A percentile compares a stretch with the other conserved stretches of the same genome.
These are phyloP conservation scores for Colletotrichum sp. DNA, from an alignment of 2,329 filamentous ascomycete genomes.

Conservation along the genomic window DNA sequence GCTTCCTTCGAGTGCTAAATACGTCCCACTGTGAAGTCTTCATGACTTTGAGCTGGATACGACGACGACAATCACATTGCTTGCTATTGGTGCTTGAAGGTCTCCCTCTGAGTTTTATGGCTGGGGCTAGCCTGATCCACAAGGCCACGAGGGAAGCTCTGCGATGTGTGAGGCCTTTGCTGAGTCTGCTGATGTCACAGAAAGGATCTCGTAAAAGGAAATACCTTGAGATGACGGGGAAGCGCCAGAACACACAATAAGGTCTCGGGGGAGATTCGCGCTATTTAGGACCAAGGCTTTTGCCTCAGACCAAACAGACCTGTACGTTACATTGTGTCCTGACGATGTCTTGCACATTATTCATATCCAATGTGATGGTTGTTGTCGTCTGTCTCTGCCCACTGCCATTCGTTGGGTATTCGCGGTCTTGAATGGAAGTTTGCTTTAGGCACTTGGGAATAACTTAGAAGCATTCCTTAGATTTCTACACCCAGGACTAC, in stretches of 20 bases:
- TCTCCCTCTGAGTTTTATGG: accelerated
- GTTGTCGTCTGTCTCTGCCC: not conserved
- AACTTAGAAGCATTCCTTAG: no score
- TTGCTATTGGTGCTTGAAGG: no score
- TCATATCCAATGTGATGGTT: no score
- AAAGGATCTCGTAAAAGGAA: accelerated
- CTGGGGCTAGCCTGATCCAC: accelerated
- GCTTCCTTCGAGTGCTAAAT: not conserved
- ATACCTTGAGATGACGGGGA: not conserved
- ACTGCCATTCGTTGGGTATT: not conserved
- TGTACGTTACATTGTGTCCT: not conserved
- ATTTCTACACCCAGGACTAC: not conserved
- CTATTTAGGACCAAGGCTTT: not conserved
- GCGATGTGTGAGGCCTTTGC: not conserved
- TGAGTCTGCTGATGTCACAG: not conserved
- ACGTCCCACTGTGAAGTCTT: not conserved
- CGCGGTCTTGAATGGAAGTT: accelerated
- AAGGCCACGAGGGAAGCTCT: not conserved
- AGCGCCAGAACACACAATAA: not conserved
- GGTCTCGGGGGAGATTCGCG: accelerated
- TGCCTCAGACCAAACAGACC: not conserved
- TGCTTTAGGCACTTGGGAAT: no score
- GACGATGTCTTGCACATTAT: not conserved
- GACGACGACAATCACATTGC: no score
- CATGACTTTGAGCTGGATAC: not conserved